These are phyloP conservation scores for Allantophomopsis cytisporea DNA, from an alignment of 2,329 filamentous ascomycete species.

Conservation along the genomic window DNA sequence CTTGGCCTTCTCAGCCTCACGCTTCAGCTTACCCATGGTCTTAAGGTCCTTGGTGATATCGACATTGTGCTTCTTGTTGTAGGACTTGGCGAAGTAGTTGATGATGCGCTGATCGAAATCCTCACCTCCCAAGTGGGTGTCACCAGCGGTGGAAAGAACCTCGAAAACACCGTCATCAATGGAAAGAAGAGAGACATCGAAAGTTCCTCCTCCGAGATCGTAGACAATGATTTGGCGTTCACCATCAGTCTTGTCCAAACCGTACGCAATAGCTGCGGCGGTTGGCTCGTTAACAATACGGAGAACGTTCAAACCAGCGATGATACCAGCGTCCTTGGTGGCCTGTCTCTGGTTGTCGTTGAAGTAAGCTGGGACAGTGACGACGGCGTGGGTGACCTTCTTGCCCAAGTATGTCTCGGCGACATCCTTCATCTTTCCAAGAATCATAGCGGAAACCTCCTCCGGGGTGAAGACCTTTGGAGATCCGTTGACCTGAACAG, in stretches of 20 bases:
- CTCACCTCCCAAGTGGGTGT: conserved; percentile 95
- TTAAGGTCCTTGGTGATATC: conserved; percentile 91
- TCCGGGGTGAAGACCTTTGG: conserved; percentile 68
- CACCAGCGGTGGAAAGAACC: conserved; percentile 88
- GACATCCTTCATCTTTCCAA: conserved; percentile 76
- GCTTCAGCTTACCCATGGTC: conserved; percentile 99
- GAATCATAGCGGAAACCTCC: conserved; percentile 69
- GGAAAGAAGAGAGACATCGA: conserved; percentile 85
- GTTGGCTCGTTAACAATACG: conserved; percentile 96
- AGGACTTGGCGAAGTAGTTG: conserved; percentile 88
- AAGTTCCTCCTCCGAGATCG: conserved; percentile 88
- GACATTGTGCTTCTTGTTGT: conserved; percentile 96
- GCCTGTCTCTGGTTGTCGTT: conserved; percentile 96
- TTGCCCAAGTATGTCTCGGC: conserved; percentile 69
- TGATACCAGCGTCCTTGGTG: conserved; percentile 87
- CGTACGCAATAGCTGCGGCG: conserved; percentile 88
- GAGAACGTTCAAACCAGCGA: conserved; percentile 87
- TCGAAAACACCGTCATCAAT: conserved; percentile 91
- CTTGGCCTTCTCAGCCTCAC: conserved; percentile 99
- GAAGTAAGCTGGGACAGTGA: conserved; percentile 96
- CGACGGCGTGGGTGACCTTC: conserved; percentile 77
- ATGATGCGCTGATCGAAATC: conserved; percentile 98
- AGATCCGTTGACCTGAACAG: conserved; percentile 52
- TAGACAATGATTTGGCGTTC: conserved; percentile 88
- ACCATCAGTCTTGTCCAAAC: conserved; percentile 72